These are phyloP conservation scores for Babesia gibsoni DNA, from an alignment of 169 alveolate genomes.

Conservation along the genomic window DNA sequence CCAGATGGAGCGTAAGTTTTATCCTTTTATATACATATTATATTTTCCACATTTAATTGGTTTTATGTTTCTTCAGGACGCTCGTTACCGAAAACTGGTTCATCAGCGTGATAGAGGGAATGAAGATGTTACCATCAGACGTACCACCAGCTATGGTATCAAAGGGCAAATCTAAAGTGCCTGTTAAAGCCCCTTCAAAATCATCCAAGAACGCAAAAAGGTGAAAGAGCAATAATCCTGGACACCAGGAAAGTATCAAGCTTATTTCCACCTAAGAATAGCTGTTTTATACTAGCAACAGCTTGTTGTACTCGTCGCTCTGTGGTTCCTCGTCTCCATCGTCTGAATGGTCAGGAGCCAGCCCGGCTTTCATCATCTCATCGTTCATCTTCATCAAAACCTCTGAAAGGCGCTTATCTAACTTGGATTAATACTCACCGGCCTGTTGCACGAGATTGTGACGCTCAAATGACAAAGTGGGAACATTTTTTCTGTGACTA, in stretches of 20 bases:
- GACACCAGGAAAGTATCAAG: too few species aligned
- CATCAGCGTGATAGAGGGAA: neutral
- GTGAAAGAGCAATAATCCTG: too few species aligned
- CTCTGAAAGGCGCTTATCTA: slow-evolving; percentile 4
- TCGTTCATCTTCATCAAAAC: slow-evolving; percentile 37
- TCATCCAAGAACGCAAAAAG: too few species aligned
- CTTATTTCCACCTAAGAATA: neutral
- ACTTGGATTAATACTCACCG: slow-evolving; percentile 2
- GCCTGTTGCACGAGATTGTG: slow-evolving; percentile 37
- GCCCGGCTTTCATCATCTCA: neutral
- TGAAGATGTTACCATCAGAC: neutral
- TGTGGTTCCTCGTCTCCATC: neutral
- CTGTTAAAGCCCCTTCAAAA: too few species aligned
- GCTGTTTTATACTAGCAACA: neutral
- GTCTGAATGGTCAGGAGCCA: neutral
- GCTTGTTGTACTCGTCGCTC: neutral
- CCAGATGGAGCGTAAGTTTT: neutral
- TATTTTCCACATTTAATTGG: too few species aligned
- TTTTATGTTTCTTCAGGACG: neutral
- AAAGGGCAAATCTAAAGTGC: too few species aligned
- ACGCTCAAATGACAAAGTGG: slow-evolving; percentile 39
- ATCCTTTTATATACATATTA: too few species aligned
- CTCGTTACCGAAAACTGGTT: slow-evolving; percentile 10
- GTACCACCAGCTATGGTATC: neutral
- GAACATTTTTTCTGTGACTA: slow-evolving; percentile 53